A percentile compares a stretch with the other conserved stretches of the same genome.
phyloP scores from a whole-genome alignment of 768 basidiomycete species.

The Infundibulicybe gibba region DNA sequence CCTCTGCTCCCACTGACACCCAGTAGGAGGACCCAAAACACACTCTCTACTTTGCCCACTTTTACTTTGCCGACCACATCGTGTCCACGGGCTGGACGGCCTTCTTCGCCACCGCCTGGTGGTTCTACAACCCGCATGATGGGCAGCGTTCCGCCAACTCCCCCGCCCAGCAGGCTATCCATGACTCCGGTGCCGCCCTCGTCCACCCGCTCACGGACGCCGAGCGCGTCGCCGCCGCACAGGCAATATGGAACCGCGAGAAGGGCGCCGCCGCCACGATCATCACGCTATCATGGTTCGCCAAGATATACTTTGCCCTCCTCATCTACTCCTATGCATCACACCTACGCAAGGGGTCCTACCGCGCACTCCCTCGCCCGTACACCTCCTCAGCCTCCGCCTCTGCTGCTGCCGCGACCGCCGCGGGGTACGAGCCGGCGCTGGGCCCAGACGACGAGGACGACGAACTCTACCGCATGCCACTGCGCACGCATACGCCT shows the following conservation, averaged over 20 bases:
- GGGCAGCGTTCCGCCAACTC: conserved; percentile 80
- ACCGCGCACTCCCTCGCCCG: conserved; percentile 67
- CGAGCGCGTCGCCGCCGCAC: conserved; percentile 70
- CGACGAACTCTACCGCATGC: conserved; percentile 66
- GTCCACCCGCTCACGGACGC: conserved; percentile 56
- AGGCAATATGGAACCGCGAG: conserved; percentile 86
- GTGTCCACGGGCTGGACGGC: conserved; percentile 90
- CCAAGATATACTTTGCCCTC: conserved; percentile 92
- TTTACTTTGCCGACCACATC: conserved; percentile 90
- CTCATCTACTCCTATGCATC: conserved; percentile 90
- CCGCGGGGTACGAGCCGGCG: conserved; percentile 33
- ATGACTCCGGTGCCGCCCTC: conserved; percentile 51
- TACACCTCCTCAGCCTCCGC: conserved; percentile 26
- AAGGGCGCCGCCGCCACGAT: conserved; percentile 77
- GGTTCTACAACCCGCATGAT: conserved; percentile 89
- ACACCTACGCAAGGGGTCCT: conserved; percentile 90
- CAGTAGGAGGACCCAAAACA: conserved; percentile 86
- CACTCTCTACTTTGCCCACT: conserved; percentile 85
- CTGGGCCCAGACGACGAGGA: conserved; percentile 44
- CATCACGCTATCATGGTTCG: conserved; percentile 79
- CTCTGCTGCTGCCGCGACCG: conserved; percentile 39
- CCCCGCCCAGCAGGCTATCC: conserved; percentile 83
- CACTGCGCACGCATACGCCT: conserved; percentile 43
- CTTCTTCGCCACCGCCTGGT: conserved; percentile 90
- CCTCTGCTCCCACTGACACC: conserved; percentile 11